Evolutionary conservation across 441 rosid genomes (phyloP), one percentile per base, ranked within the genome.

Genomic region (Euphorbia schlechtendalii): DNA sequence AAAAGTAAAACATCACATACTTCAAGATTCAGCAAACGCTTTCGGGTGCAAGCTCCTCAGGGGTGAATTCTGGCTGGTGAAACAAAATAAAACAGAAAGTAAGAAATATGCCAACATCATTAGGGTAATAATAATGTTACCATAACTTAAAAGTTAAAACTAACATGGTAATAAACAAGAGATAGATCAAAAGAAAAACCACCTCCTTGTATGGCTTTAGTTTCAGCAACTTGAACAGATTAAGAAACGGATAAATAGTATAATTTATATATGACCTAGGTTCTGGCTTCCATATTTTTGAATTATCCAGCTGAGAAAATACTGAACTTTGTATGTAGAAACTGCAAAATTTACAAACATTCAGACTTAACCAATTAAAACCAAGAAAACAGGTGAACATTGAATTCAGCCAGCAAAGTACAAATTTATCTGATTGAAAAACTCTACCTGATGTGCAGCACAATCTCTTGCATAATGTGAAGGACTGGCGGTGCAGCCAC

Each of bases 31-130:
- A 82, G 73, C 0, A 69, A 76, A 32, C 75, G 81, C 66, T 87
- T 85, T 63, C 85, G 76, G 5, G 86, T 75, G 74, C 63, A 55
- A 85, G 81, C 71, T 87, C 89, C 70, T 73, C 72, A 30, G 86
- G 90, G 54, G 82, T 74, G 69, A 82, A 85, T 57, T 82, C 86
- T 8, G 86, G 89, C 86, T 87, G 80, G 25, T 70, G 53, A 45
- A 28, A 40, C 9, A 56, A 57, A 40, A 62, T 62, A 9, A 36
- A 38, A 14, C 21, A 55, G 3, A 48, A 3, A 22, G 15, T 10
- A 15, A 28, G 14, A 25, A 36, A 32, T 18, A 51, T 22, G 45
- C 7, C 45, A 32, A 32, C 36, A 32, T 7, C 36, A 32, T 1
- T 12, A 40, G 10, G 7, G 45, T 40, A 40, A 40, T 5, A 15